phyloP scores from a whole-genome alignment of 2,329 filamentous ascomycete species.

The Penicillium hesseltinei region DNA sequence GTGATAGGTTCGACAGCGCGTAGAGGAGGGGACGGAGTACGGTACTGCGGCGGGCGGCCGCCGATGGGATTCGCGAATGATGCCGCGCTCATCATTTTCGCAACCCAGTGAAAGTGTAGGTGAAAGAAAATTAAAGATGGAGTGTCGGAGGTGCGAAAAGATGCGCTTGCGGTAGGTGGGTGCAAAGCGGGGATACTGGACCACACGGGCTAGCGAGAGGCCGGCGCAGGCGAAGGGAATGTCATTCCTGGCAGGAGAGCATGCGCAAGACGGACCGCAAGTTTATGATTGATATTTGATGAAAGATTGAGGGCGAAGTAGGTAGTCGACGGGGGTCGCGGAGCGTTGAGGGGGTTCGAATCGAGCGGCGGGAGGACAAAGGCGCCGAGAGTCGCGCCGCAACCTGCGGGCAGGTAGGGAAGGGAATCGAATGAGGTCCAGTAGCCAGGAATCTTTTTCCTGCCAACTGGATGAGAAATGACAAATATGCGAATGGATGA shows the following conservation, averaged over 20 bases:
- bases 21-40: constrained; percentile 48
- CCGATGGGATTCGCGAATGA: constrained; percentile 39
- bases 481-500: constrained; percentile 17
- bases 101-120: constrained; percentile 9
- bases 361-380: constrained; percentile 29
- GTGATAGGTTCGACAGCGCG: constrained; percentile 48
- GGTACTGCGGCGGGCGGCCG: constrained; percentile 43
- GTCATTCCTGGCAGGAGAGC: constrained; percentile 41
- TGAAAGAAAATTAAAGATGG: constrained; percentile 11
- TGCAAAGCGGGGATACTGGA: constrained; percentile 44
- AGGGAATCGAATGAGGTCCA: constrained; percentile 18
- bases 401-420: constrained; percentile 21
- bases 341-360: constrained; percentile 26
- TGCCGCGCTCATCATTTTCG: constrained; percentile 40
- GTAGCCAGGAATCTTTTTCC: constrained; percentile 21
- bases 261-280: constrained; percentile 27
- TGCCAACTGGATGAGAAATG: constrained; percentile 19
- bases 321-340: constrained; percentile 23
- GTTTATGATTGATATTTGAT: constrained; percentile 21
- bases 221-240: constrained; percentile 37
- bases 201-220: constrained; percentile 43
- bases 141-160: constrained; percentile 25
- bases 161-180: constrained; percentile 37
- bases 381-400: constrained; percentile 28
- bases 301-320: constrained; percentile 18